Evolutionary conservation across 352 stramenopile genomes (phyloP), one percentile per base, ranked within the genome.

Genomic region (Pythium angustatum): DNA sequence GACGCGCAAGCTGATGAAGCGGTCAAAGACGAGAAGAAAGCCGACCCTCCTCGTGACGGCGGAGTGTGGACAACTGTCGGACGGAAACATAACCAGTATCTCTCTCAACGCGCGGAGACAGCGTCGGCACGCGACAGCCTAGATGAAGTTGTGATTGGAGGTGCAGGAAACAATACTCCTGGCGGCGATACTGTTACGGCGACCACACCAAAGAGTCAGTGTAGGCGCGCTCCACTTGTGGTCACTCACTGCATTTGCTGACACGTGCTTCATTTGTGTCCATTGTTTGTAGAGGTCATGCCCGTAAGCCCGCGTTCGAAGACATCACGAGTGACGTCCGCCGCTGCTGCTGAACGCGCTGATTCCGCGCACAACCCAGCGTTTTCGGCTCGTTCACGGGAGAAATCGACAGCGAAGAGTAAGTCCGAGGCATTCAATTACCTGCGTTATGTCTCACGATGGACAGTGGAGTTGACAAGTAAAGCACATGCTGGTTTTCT

Each of bases 41-140:
- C 17, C 2, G 36, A 31, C 1, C 9, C 21, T 57, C 22, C 30
- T 7, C 57, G 44, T 19, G 66, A 73, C 22, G 55, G 73, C 17
- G 78, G 75, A 24, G 84, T 75, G 8, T 93, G 84, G 84, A 93
- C 77, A 6, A 93, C 81, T 0, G 84, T 93, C 11, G 76, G 82
- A n/a, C 83, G 80, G 41, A 89, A 90, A n/a, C 69, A 85, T 27
- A 78, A 82, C 27, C 63, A 70, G 31, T 70, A 70, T 48, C 50
- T 70, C 5, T 57, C 49, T 5, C 63, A 70, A 34, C 40, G 51
- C 21, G 71, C 71, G 28, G 36, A 58, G 17, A 47, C 61, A 19
- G 54, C 56, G 36, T 47, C 48, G 31, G 19, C 49, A 15, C 17
- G 33, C 17, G 59, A 55, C 6, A 14, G 3, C 19, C 14, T 10